Conservation (phyloP, 257 asterid species). For the Gentiana dahurica region DNA sequence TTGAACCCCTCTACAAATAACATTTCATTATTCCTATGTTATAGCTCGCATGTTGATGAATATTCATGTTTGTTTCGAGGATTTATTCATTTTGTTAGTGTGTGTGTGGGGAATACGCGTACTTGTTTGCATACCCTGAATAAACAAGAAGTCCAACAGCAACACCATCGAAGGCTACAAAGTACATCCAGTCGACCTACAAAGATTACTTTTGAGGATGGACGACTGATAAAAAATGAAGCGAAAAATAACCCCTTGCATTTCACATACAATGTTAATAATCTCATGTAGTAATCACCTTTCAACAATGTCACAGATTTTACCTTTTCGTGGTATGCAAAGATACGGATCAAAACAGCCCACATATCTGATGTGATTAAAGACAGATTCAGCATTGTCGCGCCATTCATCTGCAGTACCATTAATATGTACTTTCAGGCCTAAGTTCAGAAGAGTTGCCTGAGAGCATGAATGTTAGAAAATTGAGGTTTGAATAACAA, state of each 20-base stretch:
- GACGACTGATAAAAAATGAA: neutral
- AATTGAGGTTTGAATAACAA: too few species aligned
- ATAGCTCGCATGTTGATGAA: too few species aligned
- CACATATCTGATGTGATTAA: conserved; percentile 95
- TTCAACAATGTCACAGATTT: neutral
- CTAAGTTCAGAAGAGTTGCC: too few species aligned
- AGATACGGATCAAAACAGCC: conserved; percentile 87
- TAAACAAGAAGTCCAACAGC: conserved; percentile 63
- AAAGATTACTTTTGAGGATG: conserved; percentile 9
- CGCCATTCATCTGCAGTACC: conserved; percentile 65
- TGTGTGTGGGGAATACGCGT: too few species aligned
- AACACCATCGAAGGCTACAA: conserved; percentile 74
- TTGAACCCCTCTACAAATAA: too few species aligned
- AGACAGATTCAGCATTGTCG: conserved; percentile 81
- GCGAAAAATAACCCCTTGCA: neutral
- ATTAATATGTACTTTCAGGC: conserved; percentile 3
- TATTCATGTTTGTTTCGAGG: too few species aligned
- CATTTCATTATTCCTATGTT: too few species aligned
- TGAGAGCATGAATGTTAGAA: too few species aligned
- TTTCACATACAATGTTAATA: neutral
- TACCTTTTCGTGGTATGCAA: conserved; percentile 89
- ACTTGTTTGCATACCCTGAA: conserved; percentile 43
- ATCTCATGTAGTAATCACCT: too few species aligned
- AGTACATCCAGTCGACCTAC: conserved; percentile 97
- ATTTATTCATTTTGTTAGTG: too few species aligned